Evolutionary conservation across 805 yeast genomes (phyloP), one percentile per base, ranked within the genome.

Genomic region (Maudiozyma barnettii): DNA sequence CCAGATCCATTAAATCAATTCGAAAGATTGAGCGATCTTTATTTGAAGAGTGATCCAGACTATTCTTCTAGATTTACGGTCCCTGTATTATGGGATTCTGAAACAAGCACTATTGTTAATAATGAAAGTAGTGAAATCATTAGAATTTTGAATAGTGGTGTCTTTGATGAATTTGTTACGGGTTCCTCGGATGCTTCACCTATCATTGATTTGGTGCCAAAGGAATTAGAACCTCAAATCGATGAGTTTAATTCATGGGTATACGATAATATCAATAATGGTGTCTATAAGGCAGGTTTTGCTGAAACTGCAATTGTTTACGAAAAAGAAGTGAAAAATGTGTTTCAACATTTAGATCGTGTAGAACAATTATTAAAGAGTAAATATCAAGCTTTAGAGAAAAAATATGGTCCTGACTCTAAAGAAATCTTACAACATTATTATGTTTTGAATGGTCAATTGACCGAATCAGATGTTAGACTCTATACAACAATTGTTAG

Each of bases 271-370:
- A 84, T 91, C 65, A 91, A 91, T 74, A 89, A 88, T 61, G 98
- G 96, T 37, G 98, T 91, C 38, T 91, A 91, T 73, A 91, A 88
- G 68, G 55, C 93, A 2, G 98, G 98, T 0, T 91, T 90, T 66
- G 87, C 96, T 4, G 79, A 88, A 13, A 75, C 74, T 49, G 95
- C 87, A 64, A 88, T 82, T 51, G 87, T 82, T 13, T 91, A 90
- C 60, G 91, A 85, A 53, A 69, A 69, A 46, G 85, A 83, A 58
- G 88, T 84, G 3, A 66, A 59, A 31, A 76, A 74, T 42, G 69
- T 91, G 26, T 91, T 91, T 61, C 68, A 68, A 22, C 75, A 81
- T 53, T 71, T 88, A 60, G 91, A 84, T 56, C 80, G 77, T 56
- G 79, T 85, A 41, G 96, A 88, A 65, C 61, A 61, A 18, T 64